Evolutionary conservation across 148 eudicot species (phyloP).

Genomic region (Heliamphora exappendiculata): DNA sequence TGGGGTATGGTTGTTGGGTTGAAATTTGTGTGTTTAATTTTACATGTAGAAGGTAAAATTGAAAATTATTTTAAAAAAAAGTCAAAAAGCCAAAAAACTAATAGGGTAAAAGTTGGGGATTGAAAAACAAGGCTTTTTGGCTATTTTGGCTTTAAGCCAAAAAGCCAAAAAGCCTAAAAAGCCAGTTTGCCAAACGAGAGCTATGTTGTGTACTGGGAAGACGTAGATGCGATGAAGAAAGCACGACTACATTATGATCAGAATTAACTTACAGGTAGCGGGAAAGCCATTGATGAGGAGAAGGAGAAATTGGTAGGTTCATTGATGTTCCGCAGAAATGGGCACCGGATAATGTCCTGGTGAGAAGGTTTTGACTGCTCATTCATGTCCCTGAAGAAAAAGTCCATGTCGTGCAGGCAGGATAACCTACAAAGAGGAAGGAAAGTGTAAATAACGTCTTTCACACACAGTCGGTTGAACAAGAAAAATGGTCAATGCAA

Average conservation of each 20-base stretch:
- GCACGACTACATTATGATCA: not conserved
- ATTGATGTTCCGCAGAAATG: conserved; percentile 86
- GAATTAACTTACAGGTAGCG: conserved; percentile 59
- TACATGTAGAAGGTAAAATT: too few relatives aligned
- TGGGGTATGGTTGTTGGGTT: too few relatives aligned
- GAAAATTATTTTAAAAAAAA: too few relatives aligned
- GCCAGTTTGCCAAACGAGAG: too few relatives aligned
- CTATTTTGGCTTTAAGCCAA: too few relatives aligned
- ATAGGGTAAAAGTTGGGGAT: too few relatives aligned
- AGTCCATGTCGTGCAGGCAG: conserved; percentile 43
- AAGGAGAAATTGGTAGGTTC: conserved; percentile 87
- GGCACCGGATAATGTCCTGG: conserved; percentile 59
- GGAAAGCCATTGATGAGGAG: conserved; percentile 52
- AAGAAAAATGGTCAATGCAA: not conserved
- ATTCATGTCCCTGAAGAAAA: conserved; percentile 37
- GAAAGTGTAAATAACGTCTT: not conserved
- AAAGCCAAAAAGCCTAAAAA: too few relatives aligned
- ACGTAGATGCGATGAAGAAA: not conserved
- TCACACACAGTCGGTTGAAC: not conserved
- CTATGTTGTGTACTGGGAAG: not conserved
- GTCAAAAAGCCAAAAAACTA: too few relatives aligned
- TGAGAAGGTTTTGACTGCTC: conserved; percentile 49
- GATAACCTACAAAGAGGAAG: conserved; percentile 11
- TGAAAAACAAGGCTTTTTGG: too few relatives aligned
- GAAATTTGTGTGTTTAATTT: too few relatives aligned